Percentiles rank a stretch among this genome's conserved stretches.
phyloP scores from a whole-genome alignment of 2,329 filamentous ascomycete genomes.

The Neodidymelliopsis sp. region DNA sequence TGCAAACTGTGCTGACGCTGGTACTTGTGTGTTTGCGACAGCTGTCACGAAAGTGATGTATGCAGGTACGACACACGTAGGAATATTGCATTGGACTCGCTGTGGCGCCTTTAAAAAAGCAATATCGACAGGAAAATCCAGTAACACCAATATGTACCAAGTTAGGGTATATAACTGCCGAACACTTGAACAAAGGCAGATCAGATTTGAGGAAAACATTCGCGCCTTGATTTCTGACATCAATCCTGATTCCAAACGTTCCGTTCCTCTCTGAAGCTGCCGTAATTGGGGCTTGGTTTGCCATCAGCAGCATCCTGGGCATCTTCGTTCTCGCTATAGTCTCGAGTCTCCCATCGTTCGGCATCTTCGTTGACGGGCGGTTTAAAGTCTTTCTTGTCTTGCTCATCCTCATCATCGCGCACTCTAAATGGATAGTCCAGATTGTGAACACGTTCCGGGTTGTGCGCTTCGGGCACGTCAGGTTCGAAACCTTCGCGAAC shows the following conservation, averaged over 20 bases:
- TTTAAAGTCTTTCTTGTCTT: constrained; percentile 42
- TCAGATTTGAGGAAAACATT: not conserved
- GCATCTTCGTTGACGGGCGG: constrained; percentile 54
- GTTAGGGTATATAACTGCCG: constrained; percentile 16
- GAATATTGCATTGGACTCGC: too few species aligned
- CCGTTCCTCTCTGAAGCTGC: constrained; percentile 53
- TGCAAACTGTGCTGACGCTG: not conserved
- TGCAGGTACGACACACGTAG: too few species aligned
- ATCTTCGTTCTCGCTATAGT: constrained; percentile 36
- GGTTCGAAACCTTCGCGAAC: constrained; percentile 64
- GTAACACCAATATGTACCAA: constrained; percentile 15
- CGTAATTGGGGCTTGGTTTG: constrained; percentile 48
- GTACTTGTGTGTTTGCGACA: not conserved
- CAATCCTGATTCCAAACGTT: constrained; percentile 48
- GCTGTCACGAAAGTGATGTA: not conserved
- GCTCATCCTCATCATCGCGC: constrained; percentile 48
- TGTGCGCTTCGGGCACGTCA: constrained; percentile 53
- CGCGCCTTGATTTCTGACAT: not conserved
- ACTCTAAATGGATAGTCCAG: constrained; percentile 54
- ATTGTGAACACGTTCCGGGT: constrained; percentile 54
- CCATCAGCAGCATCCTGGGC: constrained; percentile 25
- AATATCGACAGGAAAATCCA: constrained; percentile 1
- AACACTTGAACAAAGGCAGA: not conserved
- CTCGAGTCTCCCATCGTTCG: constrained; percentile 52
- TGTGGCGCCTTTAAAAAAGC: not conserved